Conservation (phyloP, 2,329 filamentous ascomycete species). For the Fusarium fracticaudum region DNA sequence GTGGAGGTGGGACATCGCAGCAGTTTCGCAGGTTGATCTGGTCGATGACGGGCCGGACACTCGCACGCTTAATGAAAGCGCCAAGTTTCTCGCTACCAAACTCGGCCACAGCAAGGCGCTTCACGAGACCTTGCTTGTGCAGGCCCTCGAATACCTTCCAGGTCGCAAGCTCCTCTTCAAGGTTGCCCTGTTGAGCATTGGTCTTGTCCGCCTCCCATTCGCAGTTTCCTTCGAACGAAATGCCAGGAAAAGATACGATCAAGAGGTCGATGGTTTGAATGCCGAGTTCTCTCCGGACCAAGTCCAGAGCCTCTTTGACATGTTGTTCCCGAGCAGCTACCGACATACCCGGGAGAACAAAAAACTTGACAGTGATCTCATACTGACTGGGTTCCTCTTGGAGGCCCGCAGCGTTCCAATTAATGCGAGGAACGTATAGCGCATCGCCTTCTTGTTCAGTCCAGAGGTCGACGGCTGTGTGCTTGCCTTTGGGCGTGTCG, state of each 20-base stretch:
- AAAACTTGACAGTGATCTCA: conserved; percentile 95
- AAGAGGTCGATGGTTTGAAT: conserved; percentile 83
- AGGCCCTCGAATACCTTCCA: conserved; percentile 80
- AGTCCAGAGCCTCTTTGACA: conserved; percentile 78
- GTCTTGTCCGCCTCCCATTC: conserved; percentile 77
- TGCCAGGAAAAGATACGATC: conserved; percentile 91
- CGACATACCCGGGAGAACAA: conserved; percentile 82
- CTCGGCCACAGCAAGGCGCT: conserved; percentile 85
- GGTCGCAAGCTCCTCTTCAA: conserved; percentile 73
- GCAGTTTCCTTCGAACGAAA: conserved; percentile 93
- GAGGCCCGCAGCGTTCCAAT: conserved; percentile 76
- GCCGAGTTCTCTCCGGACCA: conserved; percentile 83
- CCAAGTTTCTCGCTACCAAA: conserved; percentile 86
- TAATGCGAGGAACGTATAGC: conserved; percentile 81
- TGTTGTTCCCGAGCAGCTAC: conserved; percentile 72
- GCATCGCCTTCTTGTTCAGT: conserved; percentile 69
- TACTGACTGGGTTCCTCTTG: conserved; percentile 86
- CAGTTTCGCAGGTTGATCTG: conserved; percentile 98
- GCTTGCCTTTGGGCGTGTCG: conserved; percentile 38
- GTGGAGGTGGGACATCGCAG: conserved; percentile 90
- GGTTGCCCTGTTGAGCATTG: conserved; percentile 69
- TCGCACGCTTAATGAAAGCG: conserved; percentile 77
- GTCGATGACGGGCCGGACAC: conserved; percentile 81
- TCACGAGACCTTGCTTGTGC: conserved; percentile 75
- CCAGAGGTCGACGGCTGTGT: conserved; percentile 64